Evolutionary conservation across 805 yeast species (phyloP).

Genomic region (Danielozyma ontarioensis): DNA sequence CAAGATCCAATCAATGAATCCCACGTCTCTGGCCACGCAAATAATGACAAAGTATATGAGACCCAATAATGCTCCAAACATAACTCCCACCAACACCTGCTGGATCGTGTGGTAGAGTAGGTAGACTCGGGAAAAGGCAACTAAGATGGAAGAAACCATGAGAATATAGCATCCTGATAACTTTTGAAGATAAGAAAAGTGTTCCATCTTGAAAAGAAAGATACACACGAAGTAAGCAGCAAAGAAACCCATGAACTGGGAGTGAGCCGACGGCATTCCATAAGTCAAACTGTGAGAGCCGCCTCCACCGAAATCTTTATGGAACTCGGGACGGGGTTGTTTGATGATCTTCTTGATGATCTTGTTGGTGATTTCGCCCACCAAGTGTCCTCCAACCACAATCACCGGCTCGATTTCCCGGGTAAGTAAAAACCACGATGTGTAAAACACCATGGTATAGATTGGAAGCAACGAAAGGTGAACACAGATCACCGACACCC

Average conservation of each 20-base stretch:
- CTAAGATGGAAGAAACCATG: conserved; percentile 28
- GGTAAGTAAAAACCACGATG: conserved; percentile 77
- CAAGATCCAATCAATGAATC: conserved; percentile 62
- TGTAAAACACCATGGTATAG: conserved; percentile 67
- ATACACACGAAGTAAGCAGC: conserved; percentile 50
- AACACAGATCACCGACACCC: conserved; percentile 57
- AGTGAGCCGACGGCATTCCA: conserved; percentile 98
- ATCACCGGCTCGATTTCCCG: conserved; percentile 83
- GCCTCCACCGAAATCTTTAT: conserved; percentile 39
- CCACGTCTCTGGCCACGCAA: conserved; percentile 56
- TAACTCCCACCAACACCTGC: conserved; percentile 73
- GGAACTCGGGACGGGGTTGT: conserved; percentile 71
- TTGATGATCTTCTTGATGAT: conserved; percentile 57
- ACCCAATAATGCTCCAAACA: conserved; percentile 60
- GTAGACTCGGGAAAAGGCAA: conserved; percentile 70
- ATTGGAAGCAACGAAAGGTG: conserved; percentile 79
- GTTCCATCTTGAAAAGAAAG: conserved; percentile 37
- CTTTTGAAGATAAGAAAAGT: conserved; percentile 21
- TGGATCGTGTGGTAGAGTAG: conserved; percentile 67
- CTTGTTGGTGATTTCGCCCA: conserved; percentile 69
- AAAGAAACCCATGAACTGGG: conserved; percentile 91
- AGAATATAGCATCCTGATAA: conserved; percentile 22
- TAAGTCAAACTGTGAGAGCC: conserved; percentile 53
- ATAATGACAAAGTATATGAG: conserved; percentile 49
- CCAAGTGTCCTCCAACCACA: conserved; percentile 80